Base-by-base conservation (phyloP, 345 rosid species). In the Adansonia digitata region DNA sequence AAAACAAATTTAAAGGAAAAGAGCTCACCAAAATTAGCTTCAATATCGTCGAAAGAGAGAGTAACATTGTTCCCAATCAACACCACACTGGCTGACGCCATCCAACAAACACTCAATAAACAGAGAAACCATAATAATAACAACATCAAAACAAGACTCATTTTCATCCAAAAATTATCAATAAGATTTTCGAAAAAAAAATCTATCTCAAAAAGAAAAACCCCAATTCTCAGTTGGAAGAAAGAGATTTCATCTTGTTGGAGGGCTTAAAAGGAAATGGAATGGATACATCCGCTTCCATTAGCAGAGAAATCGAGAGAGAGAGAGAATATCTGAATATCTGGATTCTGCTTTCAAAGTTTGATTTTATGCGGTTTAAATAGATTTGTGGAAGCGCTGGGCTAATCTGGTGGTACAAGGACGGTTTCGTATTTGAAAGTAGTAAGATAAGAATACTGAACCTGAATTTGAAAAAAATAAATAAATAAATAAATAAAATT, bases 201-300 rank as follows among this genome's bases (percentile, higher is more conserved):
- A 43, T 4, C 17, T 3, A 57, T 26, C 55, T 11, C 40, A 34
- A 51, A 6, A n/a, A n/a, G 31, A 62, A 34, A 60, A 69, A 71
- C 53, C 80, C 80, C 10, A 45, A 60, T 53, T 35, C 13, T 22
- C 29, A 17, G 18, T 1, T 2, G 45, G 46, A 39, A 39, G 55
- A 57, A 1, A 29, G 51, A 55, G 78, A 18, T 63, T 72, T 7
- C 40, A 64, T 29, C 18, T 20, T 2, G 22, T 79, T 75, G 82
- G 85, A 83, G 62, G 79, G 56, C 80, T 77, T 75, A 13, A 52
- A 73, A 66, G 64, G 46, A 34, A 73, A 91, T 85, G n/a, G n/a
- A 75, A 91, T 85, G 46, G 85, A 86, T 76, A 93, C 98, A 87
- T 94, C 98, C 78, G 97, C 87, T 88, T 89, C 98, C 98, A 92